Percentiles rank a stretch among this genome's conserved stretches.
These are phyloP conservation scores for Heritiera littoralis DNA, from an alignment of 345 rosid genomes.

Conservation along the genomic window DNA sequence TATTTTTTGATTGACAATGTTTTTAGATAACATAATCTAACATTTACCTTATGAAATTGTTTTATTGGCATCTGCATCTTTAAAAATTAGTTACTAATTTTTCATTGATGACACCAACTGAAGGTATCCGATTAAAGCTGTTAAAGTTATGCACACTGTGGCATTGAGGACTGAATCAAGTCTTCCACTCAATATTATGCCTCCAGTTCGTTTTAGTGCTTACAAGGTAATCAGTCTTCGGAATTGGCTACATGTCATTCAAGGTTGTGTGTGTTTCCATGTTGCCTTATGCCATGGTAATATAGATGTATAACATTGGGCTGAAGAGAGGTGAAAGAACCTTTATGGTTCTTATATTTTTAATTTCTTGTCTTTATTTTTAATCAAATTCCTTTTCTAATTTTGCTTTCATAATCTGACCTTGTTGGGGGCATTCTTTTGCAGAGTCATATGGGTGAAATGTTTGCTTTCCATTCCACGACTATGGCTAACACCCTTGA, in stretches of 20 bases:
- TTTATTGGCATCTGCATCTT: not conserved
- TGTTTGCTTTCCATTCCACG: constrained; percentile 95
- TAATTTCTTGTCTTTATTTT: not conserved
- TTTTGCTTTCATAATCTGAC: constrained; percentile 24
- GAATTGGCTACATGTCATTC: not conserved
- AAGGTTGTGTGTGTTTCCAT: constrained; percentile 9
- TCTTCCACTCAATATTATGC: constrained; percentile 51
- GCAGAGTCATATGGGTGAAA: constrained; percentile 95
- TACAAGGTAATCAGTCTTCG: constrained; percentile 53
- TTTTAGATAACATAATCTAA: not conserved
- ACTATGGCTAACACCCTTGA: constrained; percentile 88
- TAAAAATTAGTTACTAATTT: not conserved
- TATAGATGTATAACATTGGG: not conserved
- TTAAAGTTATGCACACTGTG: constrained; percentile 91
- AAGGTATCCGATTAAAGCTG: constrained; percentile 93
- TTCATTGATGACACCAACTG: constrained; percentile 2
- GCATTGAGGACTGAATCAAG: constrained; percentile 90
- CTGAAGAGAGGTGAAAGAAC: not conserved
- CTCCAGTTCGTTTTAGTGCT: constrained; percentile 48
- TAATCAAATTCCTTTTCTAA: not conserved
- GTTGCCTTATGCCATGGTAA: not conserved
- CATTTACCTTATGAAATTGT: not conserved
- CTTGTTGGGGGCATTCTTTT: constrained; percentile 29
- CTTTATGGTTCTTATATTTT: not conserved
- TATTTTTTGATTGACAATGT: not conserved